Base-by-base conservation (phyloP, 225 moss, liverwort and hornwort genomes). In the Antitrichia curtipendula region DNA sequence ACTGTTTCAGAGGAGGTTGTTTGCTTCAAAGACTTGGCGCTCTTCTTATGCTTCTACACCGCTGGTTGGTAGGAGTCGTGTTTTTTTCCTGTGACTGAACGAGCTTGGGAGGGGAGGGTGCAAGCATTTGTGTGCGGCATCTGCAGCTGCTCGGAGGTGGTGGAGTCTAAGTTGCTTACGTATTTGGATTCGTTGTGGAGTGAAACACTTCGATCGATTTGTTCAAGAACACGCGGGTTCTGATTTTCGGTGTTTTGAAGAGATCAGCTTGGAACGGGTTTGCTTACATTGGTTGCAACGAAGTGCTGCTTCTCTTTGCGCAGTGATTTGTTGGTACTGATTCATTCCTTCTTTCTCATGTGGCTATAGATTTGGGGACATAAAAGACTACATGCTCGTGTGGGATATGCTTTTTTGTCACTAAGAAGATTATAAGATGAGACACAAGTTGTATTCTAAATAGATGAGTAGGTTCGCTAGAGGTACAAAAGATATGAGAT, bases 381-480 rank as follows among this genome's bases (percentile, higher is more conserved):
- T n/a, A 7, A 8, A 0, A 69, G 13, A 14, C 3, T 4, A 25
- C 25, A 8, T 24, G 69, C 14, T 24, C 24, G 15, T 70, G 8
- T 25, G 41, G 14, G 25, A 36, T 6, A 22, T 14, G 2, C n/a
- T 3, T 11, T 23, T 65, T 20, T 17, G 1, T n/a, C n/a, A 6
- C 36, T 19, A 10, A 2, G 11, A 36, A 11, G 34, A 65, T 36
- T 65, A 4, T 1, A 20, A 2, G 0, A 11, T 11, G n/a, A 32
- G 16, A 5, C 16, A 32, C 12, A n/a, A 66, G n/a, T 66, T 66
- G n/a, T n/a, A n/a, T 4, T 16, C 0, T 31, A 8, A 2, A 8
- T 31, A 28, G 31, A 31, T 62, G 62, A 62, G 32, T 31, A 32
- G 32, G 8, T 62, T 32, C 16, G 8, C 32, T 62, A 32, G 62